These are phyloP conservation scores for Trichoderma pleuroti DNA, from an alignment of 2,329 filamentous ascomycete species.

Conservation along the genomic window DNA sequence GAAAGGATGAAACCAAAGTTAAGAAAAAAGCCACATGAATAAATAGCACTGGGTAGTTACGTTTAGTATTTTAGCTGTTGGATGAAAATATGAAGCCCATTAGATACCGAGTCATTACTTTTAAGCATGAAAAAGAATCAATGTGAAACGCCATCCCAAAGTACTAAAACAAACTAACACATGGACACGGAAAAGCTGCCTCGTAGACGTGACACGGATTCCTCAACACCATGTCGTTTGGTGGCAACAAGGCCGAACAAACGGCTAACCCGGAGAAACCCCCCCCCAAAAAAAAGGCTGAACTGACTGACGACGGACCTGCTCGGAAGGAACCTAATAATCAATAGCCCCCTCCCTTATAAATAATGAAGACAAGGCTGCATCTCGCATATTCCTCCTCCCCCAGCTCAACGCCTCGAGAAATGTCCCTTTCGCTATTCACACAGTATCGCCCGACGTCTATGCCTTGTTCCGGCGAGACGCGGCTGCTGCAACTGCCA, in stretches of 20 bases:
- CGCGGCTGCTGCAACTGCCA: slow-evolving; percentile 2
- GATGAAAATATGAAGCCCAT: neutral
- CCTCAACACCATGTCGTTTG: neutral
- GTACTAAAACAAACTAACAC: neutral
- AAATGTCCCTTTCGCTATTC: neutral
- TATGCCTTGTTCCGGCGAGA: neutral
- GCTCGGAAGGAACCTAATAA: neutral
- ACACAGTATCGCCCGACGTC: slow-evolving; percentile 7
- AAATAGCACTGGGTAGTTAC: neutral
- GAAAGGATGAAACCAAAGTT: neutral
- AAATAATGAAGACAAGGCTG: neutral
- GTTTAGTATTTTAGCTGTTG: neutral
- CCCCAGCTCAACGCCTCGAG: neutral
- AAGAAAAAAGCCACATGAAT: neutral
- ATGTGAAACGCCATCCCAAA: neutral
- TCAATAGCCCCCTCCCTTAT: neutral
- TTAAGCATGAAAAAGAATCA: no score
- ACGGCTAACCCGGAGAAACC: neutral
- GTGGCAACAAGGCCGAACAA: neutral
- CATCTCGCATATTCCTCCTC: neutral
- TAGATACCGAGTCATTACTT: neutral
- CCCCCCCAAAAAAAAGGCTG: neutral
- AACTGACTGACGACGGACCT: neutral
- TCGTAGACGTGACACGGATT: neutral
- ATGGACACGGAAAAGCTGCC: neutral